phyloP scores from a whole-genome alignment of 2,329 filamentous ascomycete species.

The Fusarium lyarnte region DNA sequence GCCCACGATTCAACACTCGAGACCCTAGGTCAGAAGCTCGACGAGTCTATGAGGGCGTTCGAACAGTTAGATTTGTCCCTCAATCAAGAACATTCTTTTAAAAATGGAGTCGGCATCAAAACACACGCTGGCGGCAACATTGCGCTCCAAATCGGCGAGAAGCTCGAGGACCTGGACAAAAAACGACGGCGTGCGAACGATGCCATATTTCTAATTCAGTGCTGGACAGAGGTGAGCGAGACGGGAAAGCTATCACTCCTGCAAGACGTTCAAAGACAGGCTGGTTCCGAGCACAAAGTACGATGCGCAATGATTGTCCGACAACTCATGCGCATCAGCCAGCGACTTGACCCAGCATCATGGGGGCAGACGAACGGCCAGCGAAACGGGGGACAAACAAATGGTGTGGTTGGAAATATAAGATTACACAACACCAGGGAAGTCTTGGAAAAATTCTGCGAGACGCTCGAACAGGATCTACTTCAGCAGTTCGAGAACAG shows the following conservation, averaged over 20 bases:
- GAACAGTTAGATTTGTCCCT: slow-evolving; percentile 87
- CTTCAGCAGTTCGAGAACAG: slow-evolving; percentile 97
- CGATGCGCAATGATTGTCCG: slow-evolving; percentile 93
- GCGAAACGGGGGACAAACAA: slow-evolving; percentile 57
- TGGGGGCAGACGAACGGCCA: slow-evolving; percentile 72
- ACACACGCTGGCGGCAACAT: slow-evolving; percentile 79
- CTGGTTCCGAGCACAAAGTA: slow-evolving; percentile 90
- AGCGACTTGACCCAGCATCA: slow-evolving; percentile 82
- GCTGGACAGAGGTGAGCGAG: slow-evolving; percentile 95
- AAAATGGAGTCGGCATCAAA: slow-evolving; percentile 46
- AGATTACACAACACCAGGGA: slow-evolving; percentile 78
- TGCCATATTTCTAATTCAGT: slow-evolving; percentile 93
- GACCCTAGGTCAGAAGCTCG: slow-evolving; percentile 86
- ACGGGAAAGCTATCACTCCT: slow-evolving; percentile 86
- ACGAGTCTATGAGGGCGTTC: slow-evolving; percentile 91
- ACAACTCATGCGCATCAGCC: slow-evolving; percentile 93
- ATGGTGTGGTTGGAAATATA: slow-evolving; percentile 52
- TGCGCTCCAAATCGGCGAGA: slow-evolving; percentile 93
- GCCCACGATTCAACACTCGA: slow-evolving; percentile 93
- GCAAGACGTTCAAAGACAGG: slow-evolving; percentile 86
- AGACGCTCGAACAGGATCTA: slow-evolving; percentile 93
- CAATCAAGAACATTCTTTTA: slow-evolving; percentile 64
- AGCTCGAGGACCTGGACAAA: slow-evolving; percentile 91
- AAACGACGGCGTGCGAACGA: slow-evolving; percentile 91
- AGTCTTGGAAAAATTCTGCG: slow-evolving; percentile 95